A percentile compares a stretch with the other conserved stretches of the same genome.
These are phyloP conservation scores for Barnettozyma hawaiiensis DNA, from an alignment of 1,139 yeast species.

Conservation along the genomic window DNA sequence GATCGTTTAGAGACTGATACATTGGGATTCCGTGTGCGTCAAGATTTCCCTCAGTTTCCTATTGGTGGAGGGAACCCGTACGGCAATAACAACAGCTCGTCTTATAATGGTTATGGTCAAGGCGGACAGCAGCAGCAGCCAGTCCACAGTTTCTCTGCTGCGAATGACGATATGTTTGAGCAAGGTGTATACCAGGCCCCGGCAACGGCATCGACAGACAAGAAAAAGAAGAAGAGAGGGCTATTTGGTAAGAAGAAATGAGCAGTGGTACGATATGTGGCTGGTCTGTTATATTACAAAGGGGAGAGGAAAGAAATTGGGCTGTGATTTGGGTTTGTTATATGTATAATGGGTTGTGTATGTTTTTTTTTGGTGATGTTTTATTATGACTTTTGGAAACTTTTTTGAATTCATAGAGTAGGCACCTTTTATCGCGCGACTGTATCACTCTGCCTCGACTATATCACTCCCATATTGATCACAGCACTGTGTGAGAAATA, in stretches of 20 bases:
- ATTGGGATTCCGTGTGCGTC: slow-evolving; percentile 73
- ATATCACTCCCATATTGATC: too few relatives aligned
- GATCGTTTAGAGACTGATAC: slow-evolving; percentile 75
- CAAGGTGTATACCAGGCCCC: slow-evolving; percentile 67
- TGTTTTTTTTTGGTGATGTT: background rate
- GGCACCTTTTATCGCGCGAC: too few relatives aligned
- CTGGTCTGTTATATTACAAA: too few relatives aligned
- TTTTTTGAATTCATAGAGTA: too few relatives aligned
- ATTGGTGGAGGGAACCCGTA: slow-evolving; percentile 31
- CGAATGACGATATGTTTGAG: slow-evolving; percentile 36
- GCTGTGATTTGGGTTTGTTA: background rate
- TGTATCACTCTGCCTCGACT: too few relatives aligned
- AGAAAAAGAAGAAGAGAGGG: slow-evolving; percentile 60
- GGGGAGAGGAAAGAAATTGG: background rate
- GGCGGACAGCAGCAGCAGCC: slow-evolving; percentile 13
- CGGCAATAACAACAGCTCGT: too few relatives aligned
- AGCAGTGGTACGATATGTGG: too few relatives aligned
- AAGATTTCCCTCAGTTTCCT: slow-evolving; percentile 43
- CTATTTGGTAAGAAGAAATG: slow-evolving; percentile 68
- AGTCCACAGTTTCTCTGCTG: slow-evolving; percentile 21
- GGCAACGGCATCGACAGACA: slow-evolving; percentile 35
- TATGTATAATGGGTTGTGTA: background rate
- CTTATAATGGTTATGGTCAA: background rate
- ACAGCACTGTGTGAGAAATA: too few relatives aligned
- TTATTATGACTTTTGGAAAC: background rate